phyloP scores from a whole-genome alignment of 2,329 filamentous ascomycete species.

The Colletotrichum viniferum region DNA sequence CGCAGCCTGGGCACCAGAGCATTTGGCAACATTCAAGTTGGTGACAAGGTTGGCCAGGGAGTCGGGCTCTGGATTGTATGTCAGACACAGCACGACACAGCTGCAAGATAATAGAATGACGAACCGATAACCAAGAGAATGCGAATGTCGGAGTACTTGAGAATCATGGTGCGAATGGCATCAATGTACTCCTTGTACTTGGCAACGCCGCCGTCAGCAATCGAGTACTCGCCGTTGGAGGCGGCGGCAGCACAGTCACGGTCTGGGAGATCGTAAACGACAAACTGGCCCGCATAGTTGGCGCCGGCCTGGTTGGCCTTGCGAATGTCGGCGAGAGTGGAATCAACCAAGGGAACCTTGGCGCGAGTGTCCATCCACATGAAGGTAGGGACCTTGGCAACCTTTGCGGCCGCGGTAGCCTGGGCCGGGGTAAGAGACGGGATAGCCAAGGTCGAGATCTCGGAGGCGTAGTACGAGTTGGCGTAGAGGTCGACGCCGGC shows the following conservation, averaged over 20 bases:
- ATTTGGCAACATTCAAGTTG: constrained; percentile 56
- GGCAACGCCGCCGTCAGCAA: constrained; percentile 53
- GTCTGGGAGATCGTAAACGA: constrained; percentile 63
- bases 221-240: constrained; percentile 60
- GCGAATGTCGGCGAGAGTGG: constrained; percentile 49
- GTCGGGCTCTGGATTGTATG: constrained; percentile 52
- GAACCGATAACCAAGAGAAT: constrained; percentile 49
- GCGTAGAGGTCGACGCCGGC: constrained; percentile 53
- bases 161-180: constrained; percentile 44
- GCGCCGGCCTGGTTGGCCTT: constrained; percentile 38
- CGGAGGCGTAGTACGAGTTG: constrained; percentile 60
- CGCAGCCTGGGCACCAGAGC: constrained; percentile 47
- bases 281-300: constrained; percentile 52
- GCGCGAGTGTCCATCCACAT: constrained; percentile 57
- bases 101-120: constrained; percentile 1
- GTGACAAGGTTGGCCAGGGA: constrained; percentile 64
- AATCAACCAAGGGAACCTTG: constrained; percentile 51
- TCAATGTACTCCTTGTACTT: constrained; percentile 64
- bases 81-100: constrained; percentile 24
- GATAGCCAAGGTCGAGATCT: constrained; percentile 61
- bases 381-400: constrained; percentile 57
- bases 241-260: constrained; percentile 62
- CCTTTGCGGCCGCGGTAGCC: constrained; percentile 54
- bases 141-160: constrained; percentile 47
- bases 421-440: constrained; percentile 63